phyloP scores from a whole-genome alignment of 257 asterid genomes.

The Nemophila menziesii region DNA sequence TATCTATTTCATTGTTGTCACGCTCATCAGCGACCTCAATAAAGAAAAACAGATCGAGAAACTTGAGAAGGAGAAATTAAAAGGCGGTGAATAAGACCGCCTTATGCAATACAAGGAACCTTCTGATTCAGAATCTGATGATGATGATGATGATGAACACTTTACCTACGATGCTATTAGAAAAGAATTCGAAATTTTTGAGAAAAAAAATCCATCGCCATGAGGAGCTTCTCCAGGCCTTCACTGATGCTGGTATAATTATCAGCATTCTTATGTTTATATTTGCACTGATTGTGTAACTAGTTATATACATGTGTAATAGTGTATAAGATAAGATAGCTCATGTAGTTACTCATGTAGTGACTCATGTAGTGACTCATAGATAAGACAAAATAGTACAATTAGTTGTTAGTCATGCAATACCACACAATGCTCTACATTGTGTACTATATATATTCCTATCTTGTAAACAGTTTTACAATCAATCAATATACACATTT shows the following conservation, averaged over 20 bases:
- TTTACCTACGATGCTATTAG: slow-evolving; percentile 26
- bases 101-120: slow-evolving; percentile 38
- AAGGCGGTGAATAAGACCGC: slow-evolving; percentile 20
- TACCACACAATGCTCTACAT: too few relatives aligned
- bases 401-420: too few relatives aligned
- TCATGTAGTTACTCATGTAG: too few relatives aligned
- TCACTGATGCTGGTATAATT: slow-evolving; percentile 51
- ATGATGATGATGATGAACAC: slow-evolving; percentile 41
- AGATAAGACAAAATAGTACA: too few relatives aligned
- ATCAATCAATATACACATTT: too few relatives aligned
- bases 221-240: slow-evolving; percentile 46
- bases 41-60: slow-evolving; percentile 39
- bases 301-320: too few relatives aligned
- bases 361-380: too few relatives aligned
- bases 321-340: too few relatives aligned
- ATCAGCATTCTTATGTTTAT: slow-evolving; percentile 2
- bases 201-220: slow-evolving; percentile 50
- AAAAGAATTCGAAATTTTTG: slow-evolving; percentile 28
- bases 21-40: slow-evolving; percentile 17
- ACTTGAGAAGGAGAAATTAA: slow-evolving; percentile 32
- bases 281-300: neutral
- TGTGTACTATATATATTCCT: too few relatives aligned
- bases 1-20: too few relatives aligned
- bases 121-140: slow-evolving; percentile 71
- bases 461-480: too few relatives aligned